Percentiles rank a stretch among this genome's conserved stretches.
These are phyloP conservation scores for Lathyrus sativus DNA, from an alignment of 306 rosid genomes.

Conservation along the genomic window DNA sequence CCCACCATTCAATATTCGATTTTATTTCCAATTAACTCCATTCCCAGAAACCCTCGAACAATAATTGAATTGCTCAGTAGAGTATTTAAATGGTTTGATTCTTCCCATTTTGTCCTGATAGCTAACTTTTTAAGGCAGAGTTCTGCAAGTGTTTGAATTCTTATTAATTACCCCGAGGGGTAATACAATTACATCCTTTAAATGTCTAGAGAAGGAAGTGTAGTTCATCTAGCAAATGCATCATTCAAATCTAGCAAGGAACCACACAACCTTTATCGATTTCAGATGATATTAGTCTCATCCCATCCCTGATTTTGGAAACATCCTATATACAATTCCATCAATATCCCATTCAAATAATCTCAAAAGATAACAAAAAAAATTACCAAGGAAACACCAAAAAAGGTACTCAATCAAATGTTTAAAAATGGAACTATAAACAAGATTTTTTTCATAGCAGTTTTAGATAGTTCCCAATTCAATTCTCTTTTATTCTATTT, in stretches of 20 bases:
- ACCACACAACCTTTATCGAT: slow-evolving; percentile 7
- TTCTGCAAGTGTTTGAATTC: background rate
- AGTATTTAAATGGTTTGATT: background rate
- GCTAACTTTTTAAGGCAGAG: background rate
- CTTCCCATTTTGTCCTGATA: background rate
- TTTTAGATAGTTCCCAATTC: slow-evolving; percentile 1
- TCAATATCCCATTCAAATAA: background rate
- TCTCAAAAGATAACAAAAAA: background rate
- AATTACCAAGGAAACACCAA: background rate
- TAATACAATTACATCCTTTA: background rate
- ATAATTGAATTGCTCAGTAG: background rate
- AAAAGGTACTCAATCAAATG: background rate
- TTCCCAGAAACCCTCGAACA: slow-evolving; percentile 5
- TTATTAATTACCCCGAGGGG: background rate
- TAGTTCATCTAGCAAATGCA: background rate
- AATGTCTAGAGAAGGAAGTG: background rate
- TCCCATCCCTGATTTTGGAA: background rate
- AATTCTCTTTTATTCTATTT: slow-evolving; percentile 9
- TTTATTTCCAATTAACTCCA: slow-evolving; percentile 22
- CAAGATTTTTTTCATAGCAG: background rate
- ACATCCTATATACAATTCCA: background rate
- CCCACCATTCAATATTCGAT: slow-evolving; percentile 10
- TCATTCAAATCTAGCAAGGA: background rate
- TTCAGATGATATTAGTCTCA: background rate
- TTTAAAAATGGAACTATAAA: slow-evolving; percentile 3